Evolutionary conservation across 331 rosid species (phyloP).

Genomic region (Pyrus hybrid): DNA sequence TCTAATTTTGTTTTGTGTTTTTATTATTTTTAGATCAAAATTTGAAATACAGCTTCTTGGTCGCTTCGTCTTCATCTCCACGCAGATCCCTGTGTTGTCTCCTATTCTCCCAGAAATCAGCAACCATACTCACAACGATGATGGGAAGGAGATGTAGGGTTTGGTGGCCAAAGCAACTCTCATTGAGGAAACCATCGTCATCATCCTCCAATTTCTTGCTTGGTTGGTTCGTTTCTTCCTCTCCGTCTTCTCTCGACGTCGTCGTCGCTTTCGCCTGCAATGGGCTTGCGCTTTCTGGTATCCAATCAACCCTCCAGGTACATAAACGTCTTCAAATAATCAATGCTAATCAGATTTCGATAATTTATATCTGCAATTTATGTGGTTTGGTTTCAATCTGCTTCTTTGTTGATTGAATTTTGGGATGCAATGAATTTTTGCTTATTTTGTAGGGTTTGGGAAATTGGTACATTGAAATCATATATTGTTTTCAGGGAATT

Average conservation of each 20-base stretch:
- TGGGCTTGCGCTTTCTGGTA: conserved; percentile 32
- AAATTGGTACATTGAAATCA: neutral
- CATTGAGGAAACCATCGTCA: conserved; percentile 28
- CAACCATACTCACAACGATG: conserved; percentile 16
- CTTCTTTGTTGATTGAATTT: neutral
- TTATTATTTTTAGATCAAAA: neutral
- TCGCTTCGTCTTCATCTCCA: neutral
- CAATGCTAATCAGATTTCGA: neutral
- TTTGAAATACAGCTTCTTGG: neutral
- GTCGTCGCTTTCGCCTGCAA: conserved; percentile 60
- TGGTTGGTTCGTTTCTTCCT: conserved; percentile 73
- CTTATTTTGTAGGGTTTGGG: neutral
- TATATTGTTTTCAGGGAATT: conserved; percentile 44
- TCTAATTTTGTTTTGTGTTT: too few species aligned
- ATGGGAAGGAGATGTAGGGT: conserved; percentile 62
- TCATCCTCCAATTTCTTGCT: conserved; percentile 44
- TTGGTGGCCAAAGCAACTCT: conserved; percentile 90
- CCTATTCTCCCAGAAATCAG: neutral
- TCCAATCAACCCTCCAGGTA: conserved; percentile 50
- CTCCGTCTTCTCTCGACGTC: conserved; percentile 60
- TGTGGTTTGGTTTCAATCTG: neutral
- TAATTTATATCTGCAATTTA: neutral
- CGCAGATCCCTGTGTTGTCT: neutral
- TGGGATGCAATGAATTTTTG: neutral
- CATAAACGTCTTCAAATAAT: neutral